Percentiles rank a stretch among this genome's conserved stretches.
Evolutionary conservation across 345 rosid genomes (phyloP).

Genomic region (Clausena lansium): DNA sequence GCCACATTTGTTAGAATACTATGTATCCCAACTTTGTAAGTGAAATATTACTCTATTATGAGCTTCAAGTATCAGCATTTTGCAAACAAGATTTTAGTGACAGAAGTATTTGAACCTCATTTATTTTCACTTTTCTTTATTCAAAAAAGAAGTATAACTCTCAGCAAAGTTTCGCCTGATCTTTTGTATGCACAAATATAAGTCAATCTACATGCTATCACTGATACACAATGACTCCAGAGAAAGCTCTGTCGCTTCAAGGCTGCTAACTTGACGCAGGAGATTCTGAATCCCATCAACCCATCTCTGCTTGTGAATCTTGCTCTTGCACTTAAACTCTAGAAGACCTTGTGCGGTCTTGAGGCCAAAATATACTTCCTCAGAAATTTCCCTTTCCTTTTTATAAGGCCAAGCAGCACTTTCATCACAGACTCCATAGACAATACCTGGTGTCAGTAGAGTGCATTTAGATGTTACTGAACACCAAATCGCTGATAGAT

Average conservation of each 20-base stretch:
- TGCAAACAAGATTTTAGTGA: not conserved
- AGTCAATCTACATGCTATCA: constrained; percentile 29
- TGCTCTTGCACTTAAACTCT: constrained; percentile 87
- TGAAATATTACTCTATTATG: not conserved
- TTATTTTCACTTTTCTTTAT: not conserved
- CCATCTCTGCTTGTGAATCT: constrained; percentile 88
- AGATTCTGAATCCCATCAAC: constrained; percentile 71
- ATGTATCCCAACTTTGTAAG: not conserved
- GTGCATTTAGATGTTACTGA: not conserved
- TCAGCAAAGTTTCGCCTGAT: not conserved
- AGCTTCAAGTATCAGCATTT: not conserved
- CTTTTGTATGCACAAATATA: constrained; percentile 16
- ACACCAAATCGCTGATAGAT: not conserved
- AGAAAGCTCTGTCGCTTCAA: constrained; percentile 50
- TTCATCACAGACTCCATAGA: constrained; percentile 82
- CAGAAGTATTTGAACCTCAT: not conserved
- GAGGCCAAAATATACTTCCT: constrained; percentile 79
- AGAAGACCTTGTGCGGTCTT: constrained; percentile 92
- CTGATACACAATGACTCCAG: constrained; percentile 50
- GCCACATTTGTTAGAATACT: not conserved
- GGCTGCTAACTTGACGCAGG: constrained; percentile 55
- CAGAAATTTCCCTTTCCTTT: constrained; percentile 72
- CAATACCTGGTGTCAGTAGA: constrained; percentile 46
- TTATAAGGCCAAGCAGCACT: constrained; percentile 81
- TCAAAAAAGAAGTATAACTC: not conserved